phyloP scores from a whole-genome alignment of 306 rosid genomes.

The Cucumis melo region DNA sequence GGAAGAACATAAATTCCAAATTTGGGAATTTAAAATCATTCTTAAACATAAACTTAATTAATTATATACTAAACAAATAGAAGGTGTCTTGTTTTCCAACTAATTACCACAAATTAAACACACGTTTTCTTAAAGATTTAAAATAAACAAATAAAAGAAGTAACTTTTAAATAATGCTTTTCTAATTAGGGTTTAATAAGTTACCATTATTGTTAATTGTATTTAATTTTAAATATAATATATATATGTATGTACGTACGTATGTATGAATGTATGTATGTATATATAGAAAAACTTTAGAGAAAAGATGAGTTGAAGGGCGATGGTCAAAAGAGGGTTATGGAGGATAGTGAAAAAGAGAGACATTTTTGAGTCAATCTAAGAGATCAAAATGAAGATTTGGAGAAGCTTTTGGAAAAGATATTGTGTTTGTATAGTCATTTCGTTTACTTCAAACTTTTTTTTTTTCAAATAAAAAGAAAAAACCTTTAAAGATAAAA shows the following conservation, averaged over 20 bases:
- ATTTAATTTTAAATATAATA: neutral
- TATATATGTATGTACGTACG: too few relatives aligned
- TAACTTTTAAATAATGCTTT: neutral
- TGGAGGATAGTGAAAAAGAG: constrained; percentile 39
- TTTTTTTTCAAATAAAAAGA: constrained; percentile 2
- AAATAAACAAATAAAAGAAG: neutral
- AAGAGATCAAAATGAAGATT: constrained; percentile 56
- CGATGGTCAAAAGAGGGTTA: constrained; percentile 12
- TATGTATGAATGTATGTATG: too few relatives aligned
- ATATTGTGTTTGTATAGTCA: constrained; percentile 19
- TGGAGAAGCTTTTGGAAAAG: constrained; percentile 55
- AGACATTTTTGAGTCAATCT: constrained; percentile 60
- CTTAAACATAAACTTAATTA: neutral
- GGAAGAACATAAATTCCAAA: too few relatives aligned
- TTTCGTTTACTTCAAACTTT: constrained; percentile 35
- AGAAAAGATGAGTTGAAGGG: neutral
- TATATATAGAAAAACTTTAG: neutral
- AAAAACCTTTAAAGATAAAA: constrained; percentile 58
- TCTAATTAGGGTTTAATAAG: neutral
- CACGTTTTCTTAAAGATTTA: neutral
- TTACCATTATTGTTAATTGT: neutral
- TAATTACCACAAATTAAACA: neutral
- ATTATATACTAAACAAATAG: neutral
- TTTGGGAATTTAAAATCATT: neutral
- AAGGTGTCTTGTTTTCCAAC: neutral